A percentile compares a stretch with the other conserved stretches of the same genome.
Conservation (phyloP, 108 stramenopile species). For the Cyclotella kingstonii region DNA sequence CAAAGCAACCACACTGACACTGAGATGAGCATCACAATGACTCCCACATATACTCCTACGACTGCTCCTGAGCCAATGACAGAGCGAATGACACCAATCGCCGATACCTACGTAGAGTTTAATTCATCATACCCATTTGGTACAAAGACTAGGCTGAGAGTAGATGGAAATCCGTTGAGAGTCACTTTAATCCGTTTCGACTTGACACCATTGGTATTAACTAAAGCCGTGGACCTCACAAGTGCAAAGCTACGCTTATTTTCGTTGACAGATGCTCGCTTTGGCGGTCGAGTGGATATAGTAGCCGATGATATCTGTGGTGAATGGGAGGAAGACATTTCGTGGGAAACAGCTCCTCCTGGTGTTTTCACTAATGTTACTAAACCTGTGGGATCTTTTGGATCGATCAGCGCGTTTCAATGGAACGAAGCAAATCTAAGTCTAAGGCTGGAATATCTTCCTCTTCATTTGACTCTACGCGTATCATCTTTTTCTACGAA, state of each 20-base stretch:
- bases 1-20: too few relatives aligned
- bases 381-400: conserved; percentile 5
- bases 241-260: conserved; percentile 14
- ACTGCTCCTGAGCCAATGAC: not conserved
- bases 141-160: not conserved
- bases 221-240: conserved; percentile 1
- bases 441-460: not conserved
- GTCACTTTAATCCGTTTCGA: conserved; percentile 23
- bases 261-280: conserved; percentile 1
- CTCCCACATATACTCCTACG: conserved; percentile 13
- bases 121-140: not conserved
- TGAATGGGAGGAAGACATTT: conserved; percentile 18
- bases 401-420: not conserved
- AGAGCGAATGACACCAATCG: conserved; percentile 1
- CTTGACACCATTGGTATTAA: not conserved
- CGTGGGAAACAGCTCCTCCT: conserved; percentile 13
- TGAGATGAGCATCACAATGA: too few relatives aligned
- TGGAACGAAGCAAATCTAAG: conserved; percentile 14
- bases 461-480: conserved; percentile 1
- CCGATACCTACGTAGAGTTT: conserved; percentile 25
- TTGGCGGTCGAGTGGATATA: conserved; percentile 18
- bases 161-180: conserved; percentile 14
- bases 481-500: conserved; percentile 4
- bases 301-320: conserved; percentile 3
- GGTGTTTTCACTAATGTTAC: conserved; percentile 11